Percentiles rank a stretch among this genome's conserved stretches.
phyloP scores from a whole-genome alignment of 208 protist genomes.

The Trichomonas vaginalis region DNA sequence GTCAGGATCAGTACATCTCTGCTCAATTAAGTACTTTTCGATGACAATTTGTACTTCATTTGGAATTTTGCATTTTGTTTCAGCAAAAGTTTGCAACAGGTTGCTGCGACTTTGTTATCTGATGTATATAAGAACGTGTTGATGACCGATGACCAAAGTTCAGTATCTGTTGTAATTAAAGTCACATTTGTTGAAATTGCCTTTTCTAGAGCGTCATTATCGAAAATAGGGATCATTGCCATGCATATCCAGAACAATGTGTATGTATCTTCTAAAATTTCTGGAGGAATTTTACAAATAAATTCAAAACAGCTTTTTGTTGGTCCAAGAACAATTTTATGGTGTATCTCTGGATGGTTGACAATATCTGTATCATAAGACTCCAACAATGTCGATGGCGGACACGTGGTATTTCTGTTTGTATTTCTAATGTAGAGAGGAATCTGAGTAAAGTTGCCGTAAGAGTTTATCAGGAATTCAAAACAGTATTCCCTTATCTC shows the following conservation, averaged over 20 bases:
- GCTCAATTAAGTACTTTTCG: neutral
- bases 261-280: neutral
- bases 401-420: too few species aligned
- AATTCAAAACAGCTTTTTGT: neutral
- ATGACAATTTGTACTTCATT: neutral
- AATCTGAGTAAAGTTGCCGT: neutral
- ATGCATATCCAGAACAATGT: slow-evolving; percentile 1
- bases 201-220: neutral
- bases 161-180: too few species aligned
- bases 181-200: neutral
- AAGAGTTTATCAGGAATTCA: neutral
- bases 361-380: neutral
- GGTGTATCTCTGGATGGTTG: neutral
- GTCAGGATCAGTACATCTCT: neutral
- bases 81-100: neutral
- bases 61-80: neutral
- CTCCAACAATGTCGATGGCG: neutral
- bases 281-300: neutral
- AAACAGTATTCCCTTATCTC: neutral
- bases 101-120: neutral
- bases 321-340: neutral
- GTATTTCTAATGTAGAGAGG: neutral
- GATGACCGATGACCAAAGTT: neutral
- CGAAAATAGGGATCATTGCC: neutral
- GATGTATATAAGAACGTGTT: neutral